A percentile compares a stretch with the other conserved stretches of the same genome.
These are phyloP conservation scores for Cyclocybe cylindracea DNA, from an alignment of 768 basidiomycete species.

Conservation along the genomic window DNA sequence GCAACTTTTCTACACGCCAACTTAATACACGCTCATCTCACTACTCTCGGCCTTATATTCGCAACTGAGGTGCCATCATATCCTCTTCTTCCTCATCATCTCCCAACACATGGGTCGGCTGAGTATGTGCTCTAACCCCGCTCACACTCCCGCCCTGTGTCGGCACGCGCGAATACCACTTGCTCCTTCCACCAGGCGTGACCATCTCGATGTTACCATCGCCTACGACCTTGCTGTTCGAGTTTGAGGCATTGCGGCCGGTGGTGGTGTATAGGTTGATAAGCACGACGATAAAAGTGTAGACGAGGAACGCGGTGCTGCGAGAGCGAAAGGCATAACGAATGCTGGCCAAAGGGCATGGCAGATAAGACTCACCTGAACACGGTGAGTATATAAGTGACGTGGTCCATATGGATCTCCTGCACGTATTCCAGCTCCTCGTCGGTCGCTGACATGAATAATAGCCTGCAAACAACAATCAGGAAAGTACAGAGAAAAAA, in stretches of 20 bases:
- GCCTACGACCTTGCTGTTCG: slow-evolving; percentile 16
- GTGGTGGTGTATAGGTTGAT: slow-evolving; percentile 68
- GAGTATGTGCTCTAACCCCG: not conserved
- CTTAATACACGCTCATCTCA: too few relatives aligned
- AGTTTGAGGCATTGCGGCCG: slow-evolving; percentile 51
- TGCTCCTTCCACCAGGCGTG: slow-evolving; percentile 34
- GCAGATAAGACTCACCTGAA: slow-evolving; percentile 54
- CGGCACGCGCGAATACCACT: slow-evolving; percentile 71
- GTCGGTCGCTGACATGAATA: slow-evolving; percentile 94
- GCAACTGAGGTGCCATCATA: slow-evolving; percentile 21
- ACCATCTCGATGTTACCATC: slow-evolving; percentile 25
- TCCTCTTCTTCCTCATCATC: slow-evolving; percentile 48
- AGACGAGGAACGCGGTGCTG: slow-evolving; percentile 77
- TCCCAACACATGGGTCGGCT: slow-evolving; percentile 46
- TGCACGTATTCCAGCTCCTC: slow-evolving; percentile 80
- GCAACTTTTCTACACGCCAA: too few relatives aligned
- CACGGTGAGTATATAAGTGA: slow-evolving; percentile 86
- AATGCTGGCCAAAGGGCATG: not conserved
- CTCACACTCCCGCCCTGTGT: slow-evolving; percentile 10
- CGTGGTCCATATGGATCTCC: slow-evolving; percentile 82
- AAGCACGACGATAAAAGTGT: slow-evolving; percentile 70
- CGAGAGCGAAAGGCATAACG: not conserved
- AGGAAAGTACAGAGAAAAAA: not conserved
- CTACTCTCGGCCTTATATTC: not conserved
- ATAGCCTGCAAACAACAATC: slow-evolving; percentile 43